Percentiles rank a stretch among this genome's conserved stretches.
phyloP scores from a whole-genome alignment of 805 yeast species.

The Teunomyces lycoperdinae region DNA sequence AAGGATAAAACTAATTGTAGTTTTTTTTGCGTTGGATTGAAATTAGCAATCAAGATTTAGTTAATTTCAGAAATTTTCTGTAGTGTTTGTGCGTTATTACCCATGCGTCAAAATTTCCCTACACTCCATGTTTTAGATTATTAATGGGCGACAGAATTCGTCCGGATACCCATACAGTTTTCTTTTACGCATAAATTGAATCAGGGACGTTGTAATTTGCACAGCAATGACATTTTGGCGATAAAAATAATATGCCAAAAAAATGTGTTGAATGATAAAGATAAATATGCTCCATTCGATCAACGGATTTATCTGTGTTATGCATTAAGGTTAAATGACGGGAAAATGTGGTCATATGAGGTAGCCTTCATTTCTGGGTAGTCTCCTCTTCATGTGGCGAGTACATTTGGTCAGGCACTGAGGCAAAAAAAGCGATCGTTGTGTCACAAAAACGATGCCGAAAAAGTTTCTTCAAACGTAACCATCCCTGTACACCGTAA shows the following conservation, averaged over 20 bases:
- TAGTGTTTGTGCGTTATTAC: no score
- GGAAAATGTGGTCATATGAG: not conserved
- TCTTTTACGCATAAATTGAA: no score
- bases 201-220: no score
- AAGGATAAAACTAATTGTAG: not conserved
- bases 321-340: not conserved
- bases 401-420: not conserved
- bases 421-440: not conserved
- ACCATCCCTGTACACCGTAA: not conserved
- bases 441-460: slow-evolving; percentile 3
- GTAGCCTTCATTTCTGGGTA: not conserved
- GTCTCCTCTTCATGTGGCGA: not conserved
- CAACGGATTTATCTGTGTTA: not conserved
- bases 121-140: no score
- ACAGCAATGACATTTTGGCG: no score
- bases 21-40: not conserved
- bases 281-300: no score
- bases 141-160: no score
- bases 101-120: no score
- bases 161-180: no score
- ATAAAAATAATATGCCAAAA: no score
- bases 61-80: not conserved
- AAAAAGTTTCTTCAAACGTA: slow-evolving; percentile 3
- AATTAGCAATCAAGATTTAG: not conserved
- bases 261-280: no score